These are phyloP conservation scores for Fagopyrum tataricum DNA, from an alignment of 148 eudicot genomes.

Conservation along the genomic window DNA sequence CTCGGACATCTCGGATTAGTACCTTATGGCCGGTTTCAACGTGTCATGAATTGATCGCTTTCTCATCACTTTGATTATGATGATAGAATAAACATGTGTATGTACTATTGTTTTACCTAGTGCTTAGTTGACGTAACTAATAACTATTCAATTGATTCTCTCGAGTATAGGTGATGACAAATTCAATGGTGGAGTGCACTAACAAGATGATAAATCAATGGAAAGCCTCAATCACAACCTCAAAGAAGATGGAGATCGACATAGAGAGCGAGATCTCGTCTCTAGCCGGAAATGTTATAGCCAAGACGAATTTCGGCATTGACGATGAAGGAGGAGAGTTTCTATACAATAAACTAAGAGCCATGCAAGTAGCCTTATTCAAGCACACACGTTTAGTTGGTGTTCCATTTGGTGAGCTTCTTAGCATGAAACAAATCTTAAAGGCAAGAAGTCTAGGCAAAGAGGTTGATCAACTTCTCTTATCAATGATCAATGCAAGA, in stretches of 20 bases:
- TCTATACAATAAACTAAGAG: slow-evolving; percentile 50
- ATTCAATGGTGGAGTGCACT: slow-evolving; percentile 68
- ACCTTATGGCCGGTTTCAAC: no score
- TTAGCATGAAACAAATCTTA: slow-evolving; percentile 37
- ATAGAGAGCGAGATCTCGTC: slow-evolving; percentile 60
- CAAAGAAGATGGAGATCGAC: slow-evolving; percentile 48
- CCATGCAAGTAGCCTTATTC: slow-evolving; percentile 61
- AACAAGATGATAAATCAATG: slow-evolving; percentile 56
- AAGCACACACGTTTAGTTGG: slow-evolving; percentile 69
- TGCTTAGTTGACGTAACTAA: no score
- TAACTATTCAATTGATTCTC: no score
- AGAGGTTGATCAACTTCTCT: slow-evolving; percentile 62
- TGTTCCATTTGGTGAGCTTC: slow-evolving; percentile 60
- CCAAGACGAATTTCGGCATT: slow-evolving; percentile 74
- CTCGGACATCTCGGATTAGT: no score
- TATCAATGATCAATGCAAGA: slow-evolving; percentile 43
- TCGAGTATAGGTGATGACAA: slow-evolving; percentile 57
- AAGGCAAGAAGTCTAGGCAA: slow-evolving; percentile 56
- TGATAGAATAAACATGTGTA: no score
- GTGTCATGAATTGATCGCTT: no score
- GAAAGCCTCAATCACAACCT: slow-evolving; percentile 25
- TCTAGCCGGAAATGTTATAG: slow-evolving; percentile 79
- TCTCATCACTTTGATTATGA: no score
- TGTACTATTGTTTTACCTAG: no score
- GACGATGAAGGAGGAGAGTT: slow-evolving; percentile 36